These are phyloP conservation scores for Erysimum cheiri DNA, from an alignment of 441 rosid genomes.

Conservation along the genomic window DNA sequence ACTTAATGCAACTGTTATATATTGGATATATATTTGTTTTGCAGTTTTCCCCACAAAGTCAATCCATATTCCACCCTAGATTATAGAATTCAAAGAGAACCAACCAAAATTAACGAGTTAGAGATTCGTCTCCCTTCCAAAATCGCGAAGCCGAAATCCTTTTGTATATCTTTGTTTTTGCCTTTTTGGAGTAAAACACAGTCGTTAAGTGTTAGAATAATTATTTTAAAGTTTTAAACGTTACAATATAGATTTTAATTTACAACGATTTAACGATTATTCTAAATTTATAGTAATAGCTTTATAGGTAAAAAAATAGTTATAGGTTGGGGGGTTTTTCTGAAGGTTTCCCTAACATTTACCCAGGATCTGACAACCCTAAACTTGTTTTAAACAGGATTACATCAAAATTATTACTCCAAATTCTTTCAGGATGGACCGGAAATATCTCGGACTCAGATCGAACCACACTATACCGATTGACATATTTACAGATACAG, in stretches of 20 bases:
- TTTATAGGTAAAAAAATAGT: not conserved
- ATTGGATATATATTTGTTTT: not conserved
- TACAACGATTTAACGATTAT: no score
- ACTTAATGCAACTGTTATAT: no score
- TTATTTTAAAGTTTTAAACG: no score
- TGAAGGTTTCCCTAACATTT: not conserved
- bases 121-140: not conserved
- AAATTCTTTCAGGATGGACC: no score
- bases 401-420: no score
- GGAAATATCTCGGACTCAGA: not conserved
- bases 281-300: no score
- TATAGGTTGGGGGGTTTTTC: not conserved
- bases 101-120: no score
- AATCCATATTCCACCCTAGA: not conserved
- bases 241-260: no score
- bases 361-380: not conserved
- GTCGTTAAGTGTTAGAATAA: no score
- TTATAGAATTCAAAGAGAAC: not conserved
- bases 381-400: not conserved
- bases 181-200: no score
- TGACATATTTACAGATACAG: constrained; percentile 5
- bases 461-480: constrained; percentile 4
- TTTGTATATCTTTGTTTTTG: no score
- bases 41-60: not conserved
- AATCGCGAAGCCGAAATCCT: no score